These are phyloP conservation scores for Trichomonascus vanleenenianus DNA, from an alignment of 805 yeast species.

Conservation along the genomic window DNA sequence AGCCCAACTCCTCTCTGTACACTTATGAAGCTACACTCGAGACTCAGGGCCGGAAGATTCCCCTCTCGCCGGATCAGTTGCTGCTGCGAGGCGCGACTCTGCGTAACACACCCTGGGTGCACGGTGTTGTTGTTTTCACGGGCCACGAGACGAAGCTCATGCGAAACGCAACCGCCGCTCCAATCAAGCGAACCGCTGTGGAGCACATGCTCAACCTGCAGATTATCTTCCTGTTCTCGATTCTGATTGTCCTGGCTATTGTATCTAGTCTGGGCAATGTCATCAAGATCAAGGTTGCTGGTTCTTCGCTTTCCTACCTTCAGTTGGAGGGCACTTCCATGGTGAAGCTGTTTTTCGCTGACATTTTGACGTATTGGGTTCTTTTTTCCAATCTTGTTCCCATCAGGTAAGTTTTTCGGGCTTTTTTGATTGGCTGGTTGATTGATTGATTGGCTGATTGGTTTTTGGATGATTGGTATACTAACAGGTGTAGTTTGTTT, in stretches of 20 bases:
- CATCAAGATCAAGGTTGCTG: constrained; percentile 51
- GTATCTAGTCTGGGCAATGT: constrained; percentile 88
- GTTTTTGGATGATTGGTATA: neutral
- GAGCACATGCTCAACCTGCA: constrained; percentile 92
- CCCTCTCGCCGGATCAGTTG: constrained; percentile 86
- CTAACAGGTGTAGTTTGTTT: constrained; percentile 39
- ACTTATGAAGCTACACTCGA: constrained; percentile 86
- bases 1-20: constrained; percentile 87
- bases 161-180: constrained; percentile 98
- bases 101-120: constrained; percentile 91
- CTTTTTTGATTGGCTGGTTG: too few relatives aligned
- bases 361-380: constrained; percentile 91
- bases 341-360: constrained; percentile 70
- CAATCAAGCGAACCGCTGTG: constrained; percentile 93
- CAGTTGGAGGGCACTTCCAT: constrained; percentile 60
- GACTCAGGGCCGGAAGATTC: constrained; percentile 37
- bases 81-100: constrained; percentile 91
- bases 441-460: too few relatives aligned
- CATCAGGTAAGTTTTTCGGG: constrained; percentile 49
- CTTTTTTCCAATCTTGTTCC: constrained; percentile 96
- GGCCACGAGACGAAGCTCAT: constrained; percentile 97
- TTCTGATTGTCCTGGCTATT: constrained; percentile 65
- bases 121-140: constrained; percentile 88
- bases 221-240: constrained; percentile 77
- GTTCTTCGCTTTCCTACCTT: constrained; percentile 52